Conservation (phyloP, 352 stramenopile species). For the Phytophthora melonis region DNA sequence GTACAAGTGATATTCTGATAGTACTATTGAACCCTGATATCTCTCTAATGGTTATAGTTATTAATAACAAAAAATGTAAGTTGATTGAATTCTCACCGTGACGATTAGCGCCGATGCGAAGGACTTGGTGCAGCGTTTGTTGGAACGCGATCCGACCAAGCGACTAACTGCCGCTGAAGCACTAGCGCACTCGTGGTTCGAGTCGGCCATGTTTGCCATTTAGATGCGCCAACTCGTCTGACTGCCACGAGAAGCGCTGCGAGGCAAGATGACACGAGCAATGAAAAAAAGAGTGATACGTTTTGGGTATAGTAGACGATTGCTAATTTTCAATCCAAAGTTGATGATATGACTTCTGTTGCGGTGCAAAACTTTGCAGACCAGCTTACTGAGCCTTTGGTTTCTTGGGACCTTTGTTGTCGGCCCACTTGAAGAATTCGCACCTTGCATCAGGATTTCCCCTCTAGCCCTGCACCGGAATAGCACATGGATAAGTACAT, state of each 20-base stretch:
- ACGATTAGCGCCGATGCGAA: conserved; percentile 73
- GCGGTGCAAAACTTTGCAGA: no score
- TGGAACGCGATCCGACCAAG: conserved; percentile 87
- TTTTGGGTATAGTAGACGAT: conserved; percentile 36
- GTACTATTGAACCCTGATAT: no score
- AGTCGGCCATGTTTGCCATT: conserved; percentile 86
- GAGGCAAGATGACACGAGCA: conserved; percentile 6
- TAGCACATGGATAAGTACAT: no score
- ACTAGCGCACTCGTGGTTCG: conserved; percentile 86
- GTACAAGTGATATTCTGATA: no score
- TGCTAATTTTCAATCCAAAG: conserved; percentile 26
- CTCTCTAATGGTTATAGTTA: no score
- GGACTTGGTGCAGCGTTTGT: conserved; percentile 78
- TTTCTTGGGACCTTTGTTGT: conserved; percentile 46
- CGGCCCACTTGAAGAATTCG: conserved; percentile 89
- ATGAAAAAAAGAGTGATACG: conserved; percentile 26
- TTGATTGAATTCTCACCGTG: no score
- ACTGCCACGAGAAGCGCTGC: conserved; percentile 8
- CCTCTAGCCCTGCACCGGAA: no score
- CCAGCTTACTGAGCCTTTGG: conserved; percentile 20
- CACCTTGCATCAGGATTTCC: conserved; percentile 30
- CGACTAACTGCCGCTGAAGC: conserved; percentile 83
- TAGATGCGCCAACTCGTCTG: conserved; percentile 43
- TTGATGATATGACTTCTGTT: conserved; percentile 10
- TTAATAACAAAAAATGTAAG: no score